A percentile compares a stretch with the other conserved stretches of the same genome.
Evolutionary conservation across 169 alveolate genomes (phyloP).

Genomic region (Plasmodium coatneyi): DNA sequence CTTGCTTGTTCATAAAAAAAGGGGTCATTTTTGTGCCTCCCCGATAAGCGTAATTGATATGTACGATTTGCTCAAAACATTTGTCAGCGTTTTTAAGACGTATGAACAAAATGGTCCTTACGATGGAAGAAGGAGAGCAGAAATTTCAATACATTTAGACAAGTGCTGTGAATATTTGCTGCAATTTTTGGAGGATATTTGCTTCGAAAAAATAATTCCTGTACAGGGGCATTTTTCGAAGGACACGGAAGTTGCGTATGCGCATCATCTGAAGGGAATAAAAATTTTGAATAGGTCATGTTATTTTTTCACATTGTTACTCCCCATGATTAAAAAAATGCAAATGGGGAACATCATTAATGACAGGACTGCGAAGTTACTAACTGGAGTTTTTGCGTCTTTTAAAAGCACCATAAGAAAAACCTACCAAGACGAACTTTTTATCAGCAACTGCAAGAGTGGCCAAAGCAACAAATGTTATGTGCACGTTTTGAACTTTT

Average conservation of each 20-base stretch:
- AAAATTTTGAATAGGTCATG: constrained; percentile 50
- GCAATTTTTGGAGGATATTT: constrained; percentile 33
- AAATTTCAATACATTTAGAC: constrained; percentile 8
- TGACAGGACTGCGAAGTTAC: not conserved
- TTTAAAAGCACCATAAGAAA: constrained; percentile 16
- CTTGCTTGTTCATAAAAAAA: constrained; percentile 23
- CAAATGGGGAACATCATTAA: not conserved
- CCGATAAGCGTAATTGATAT: constrained; percentile 25
- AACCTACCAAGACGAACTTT: constrained; percentile 10
- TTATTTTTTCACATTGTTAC: constrained; percentile 14
- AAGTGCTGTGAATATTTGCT: not conserved
- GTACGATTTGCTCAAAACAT: constrained; percentile 32
- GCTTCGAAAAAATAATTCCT: constrained; percentile 12
- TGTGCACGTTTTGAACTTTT: constrained; percentile 15
- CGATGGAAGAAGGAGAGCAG: not conserved
- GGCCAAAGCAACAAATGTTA: constrained; percentile 3
- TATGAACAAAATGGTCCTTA: constrained; percentile 19
- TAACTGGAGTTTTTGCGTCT: not conserved
- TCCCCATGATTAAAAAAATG: constrained; percentile 20
- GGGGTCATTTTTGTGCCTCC: not conserved
- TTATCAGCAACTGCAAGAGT: not conserved
- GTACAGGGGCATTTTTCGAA: not conserved
- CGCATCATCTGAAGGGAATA: not conserved
- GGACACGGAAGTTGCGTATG: not conserved
- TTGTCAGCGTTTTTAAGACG: constrained; percentile 13